Conservation (phyloP, 192 early-diverging fungal genomes). For the Coemansia sp. region DNA sequence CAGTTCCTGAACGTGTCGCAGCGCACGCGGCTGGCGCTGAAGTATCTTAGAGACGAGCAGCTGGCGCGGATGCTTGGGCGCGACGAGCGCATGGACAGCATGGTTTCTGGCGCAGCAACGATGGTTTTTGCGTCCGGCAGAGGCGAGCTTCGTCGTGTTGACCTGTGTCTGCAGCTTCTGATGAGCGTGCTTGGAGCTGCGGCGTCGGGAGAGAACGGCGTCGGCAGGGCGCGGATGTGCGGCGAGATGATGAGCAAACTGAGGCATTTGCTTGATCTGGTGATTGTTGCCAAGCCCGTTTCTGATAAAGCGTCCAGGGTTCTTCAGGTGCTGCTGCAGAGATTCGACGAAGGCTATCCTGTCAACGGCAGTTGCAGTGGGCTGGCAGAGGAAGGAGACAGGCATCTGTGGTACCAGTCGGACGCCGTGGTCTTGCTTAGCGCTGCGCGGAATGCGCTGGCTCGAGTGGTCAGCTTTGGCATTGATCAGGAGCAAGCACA, state of each 20-base stretch:
- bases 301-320: slow-evolving; percentile 40
- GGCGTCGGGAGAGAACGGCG: slow-evolving; percentile 4
- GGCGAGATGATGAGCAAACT: slow-evolving; percentile 32
- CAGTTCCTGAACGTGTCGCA: slow-evolving; percentile 24
- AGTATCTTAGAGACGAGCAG: slow-evolving; percentile 40
- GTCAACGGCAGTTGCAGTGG: neutral
- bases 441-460: slow-evolving; percentile 21
- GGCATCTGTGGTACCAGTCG: slow-evolving; percentile 35
- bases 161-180: slow-evolving; percentile 28
- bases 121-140: neutral
- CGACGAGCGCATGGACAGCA: neutral
- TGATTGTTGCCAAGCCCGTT: slow-evolving; percentile 36
- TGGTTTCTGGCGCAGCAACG: neutral
- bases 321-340: slow-evolving; percentile 29
- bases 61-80: slow-evolving; percentile 10
- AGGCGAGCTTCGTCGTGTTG: slow-evolving; percentile 28
- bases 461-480: slow-evolving; percentile 18
- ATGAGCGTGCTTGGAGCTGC: slow-evolving; percentile 21
- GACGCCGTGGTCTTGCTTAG: slow-evolving; percentile 17
- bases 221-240: neutral
- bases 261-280: slow-evolving; percentile 35
- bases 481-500: neutral
- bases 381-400: neutral
- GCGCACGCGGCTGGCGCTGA: slow-evolving; percentile 26
- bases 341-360: slow-evolving; percentile 27